Evolutionary conservation across 2,329 filamentous ascomycete genomes (phyloP).

Genomic region (Monilinia aucupariae): DNA sequence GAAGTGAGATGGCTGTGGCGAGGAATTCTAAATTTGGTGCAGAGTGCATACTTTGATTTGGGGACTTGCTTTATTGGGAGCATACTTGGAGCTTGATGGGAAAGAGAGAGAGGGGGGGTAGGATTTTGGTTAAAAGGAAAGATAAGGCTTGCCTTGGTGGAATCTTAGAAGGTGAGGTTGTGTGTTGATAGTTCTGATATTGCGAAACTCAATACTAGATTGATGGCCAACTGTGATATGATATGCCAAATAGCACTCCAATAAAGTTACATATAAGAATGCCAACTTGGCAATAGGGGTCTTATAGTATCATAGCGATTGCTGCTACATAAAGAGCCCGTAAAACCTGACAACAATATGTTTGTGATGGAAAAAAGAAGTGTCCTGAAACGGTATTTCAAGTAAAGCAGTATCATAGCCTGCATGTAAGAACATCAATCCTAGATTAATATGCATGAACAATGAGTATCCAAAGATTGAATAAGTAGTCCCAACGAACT

Average conservation of each 20-base stretch:
- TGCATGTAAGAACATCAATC: background rate
- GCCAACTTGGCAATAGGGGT: background rate
- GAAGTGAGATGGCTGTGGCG: background rate
- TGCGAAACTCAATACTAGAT: no score
- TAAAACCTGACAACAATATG: background rate
- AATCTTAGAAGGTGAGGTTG: no score
- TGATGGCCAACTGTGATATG: no score
- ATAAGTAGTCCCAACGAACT: background rate
- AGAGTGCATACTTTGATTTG: background rate
- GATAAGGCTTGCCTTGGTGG: no score
- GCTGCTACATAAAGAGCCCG: background rate
- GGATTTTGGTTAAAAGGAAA: no score
- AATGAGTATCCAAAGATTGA: background rate
- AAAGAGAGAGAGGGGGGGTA: no score
- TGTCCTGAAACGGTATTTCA: background rate
- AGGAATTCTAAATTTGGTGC: background rate
- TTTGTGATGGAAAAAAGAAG: background rate
- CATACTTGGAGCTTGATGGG: background rate
- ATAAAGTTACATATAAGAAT: background rate
- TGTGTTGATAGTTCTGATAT: no score
- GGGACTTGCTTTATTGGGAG: background rate
- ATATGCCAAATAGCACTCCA: background rate
- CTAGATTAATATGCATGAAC: background rate
- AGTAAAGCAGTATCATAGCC: background rate
- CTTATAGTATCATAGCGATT: background rate